phyloP scores from a whole-genome alignment of 2,329 filamentous ascomycete species.

The Colletotrichum sp. region DNA sequence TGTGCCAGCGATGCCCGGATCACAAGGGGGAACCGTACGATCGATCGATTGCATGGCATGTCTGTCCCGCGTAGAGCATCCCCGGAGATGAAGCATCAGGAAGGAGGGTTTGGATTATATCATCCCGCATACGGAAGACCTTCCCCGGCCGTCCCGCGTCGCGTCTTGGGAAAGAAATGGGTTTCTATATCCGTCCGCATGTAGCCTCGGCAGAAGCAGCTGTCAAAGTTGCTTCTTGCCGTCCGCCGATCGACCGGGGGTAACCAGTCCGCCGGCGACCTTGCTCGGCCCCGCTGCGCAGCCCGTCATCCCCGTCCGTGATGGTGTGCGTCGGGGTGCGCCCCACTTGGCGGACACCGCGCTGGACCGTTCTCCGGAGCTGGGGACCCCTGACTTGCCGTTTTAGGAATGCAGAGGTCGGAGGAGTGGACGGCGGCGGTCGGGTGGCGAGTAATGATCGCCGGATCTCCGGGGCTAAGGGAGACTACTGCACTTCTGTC shows the following conservation, averaged over 20 bases:
- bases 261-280: not conserved
- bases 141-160: not conserved
- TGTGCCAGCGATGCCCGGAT: not conserved
- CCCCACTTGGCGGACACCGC: not conserved
- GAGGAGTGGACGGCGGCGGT: not conserved
- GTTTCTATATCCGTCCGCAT: not conserved
- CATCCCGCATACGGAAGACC: not conserved
- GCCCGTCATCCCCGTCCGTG: not conserved
- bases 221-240: not conserved
- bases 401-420: not conserved
- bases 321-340: not conserved
- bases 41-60: not conserved
- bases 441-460: not conserved
- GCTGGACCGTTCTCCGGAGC: not conserved
- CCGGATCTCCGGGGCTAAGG: not conserved
- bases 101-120: not conserved
- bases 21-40: not conserved
- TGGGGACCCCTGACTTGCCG: constrained; percentile 1
- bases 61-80: not conserved
- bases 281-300: not conserved
- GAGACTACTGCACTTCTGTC: not conserved
- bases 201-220: not conserved
- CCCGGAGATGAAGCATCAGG: not conserved
- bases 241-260: not conserved
- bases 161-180: not conserved